Evolutionary conservation across 768 basidiomycete species (phyloP), one percentile per base, ranked within the genome.

Genomic region (Sporobolomyces pararoseus): DNA sequence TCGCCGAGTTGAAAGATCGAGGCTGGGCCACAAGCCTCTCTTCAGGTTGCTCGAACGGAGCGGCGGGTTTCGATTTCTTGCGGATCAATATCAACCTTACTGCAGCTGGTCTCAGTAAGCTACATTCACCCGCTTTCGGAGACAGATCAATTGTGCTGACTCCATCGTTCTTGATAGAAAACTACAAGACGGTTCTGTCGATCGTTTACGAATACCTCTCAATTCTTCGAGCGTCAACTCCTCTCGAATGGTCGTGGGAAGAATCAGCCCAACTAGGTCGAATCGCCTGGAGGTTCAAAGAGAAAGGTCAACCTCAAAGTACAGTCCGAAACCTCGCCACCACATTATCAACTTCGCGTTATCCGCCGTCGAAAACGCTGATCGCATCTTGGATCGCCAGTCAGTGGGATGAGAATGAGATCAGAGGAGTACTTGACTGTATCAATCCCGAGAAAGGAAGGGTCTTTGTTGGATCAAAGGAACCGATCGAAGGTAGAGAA

Each of bases 231-330:
- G 74, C 78, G 4, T 71, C 76, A 3, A 78, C 79, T 4, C 79
- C 79, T 9, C 78, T 77, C 0, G 69, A 76, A 14, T 88, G 84
- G 80, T 83, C 87, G 68, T 90, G 91, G 77, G 81, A 85, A 32
- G 95, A 98, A 79, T 81, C 86, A 62, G 84, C 85, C 51, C 83
- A 82, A n/a, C 82, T 98, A 34, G 85, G 87, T 25, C 79, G 83
- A 17, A 89, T 86, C 14, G 85, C 84, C 21, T 97, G 96, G 82
- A 85, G 87, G 35, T 97, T 91, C 78, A 83, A 86, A 54, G 93
- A 96, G 80, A 59, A 72, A n/a, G 71, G 71, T 3, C 66, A 61
- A n/a, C 63, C 63, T 25, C 58, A 55, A 21, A 39, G 51, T 9
- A 57, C 63, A 2, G 54, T 27, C 0, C 44, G 59, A 25, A 65